Percentiles rank a stretch among this genome's conserved stretches.
Conservation (phyloP, 2,329 filamentous ascomycete genomes). For the Aspergillus flavus region DNA sequence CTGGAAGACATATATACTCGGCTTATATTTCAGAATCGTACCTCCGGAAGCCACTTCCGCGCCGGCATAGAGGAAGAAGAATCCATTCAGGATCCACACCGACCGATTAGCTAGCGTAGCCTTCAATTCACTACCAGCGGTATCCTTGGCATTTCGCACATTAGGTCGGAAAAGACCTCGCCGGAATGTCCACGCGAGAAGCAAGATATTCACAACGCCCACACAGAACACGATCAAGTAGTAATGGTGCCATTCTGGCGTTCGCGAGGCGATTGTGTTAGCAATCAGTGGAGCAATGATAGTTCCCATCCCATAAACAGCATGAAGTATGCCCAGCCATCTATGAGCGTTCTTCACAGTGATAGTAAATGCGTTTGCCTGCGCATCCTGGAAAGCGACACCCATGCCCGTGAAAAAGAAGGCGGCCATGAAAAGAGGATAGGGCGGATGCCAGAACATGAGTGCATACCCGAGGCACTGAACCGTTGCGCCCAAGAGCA, state of each 20-base stretch:
- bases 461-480: slow-evolving; percentile 26
- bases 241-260: slow-evolving; percentile 26
- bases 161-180: slow-evolving; percentile 25
- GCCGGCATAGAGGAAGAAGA: slow-evolving; percentile 29
- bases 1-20: background rate
- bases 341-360: slow-evolving; percentile 26
- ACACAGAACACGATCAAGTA: slow-evolving; percentile 23
- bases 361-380: slow-evolving; percentile 26
- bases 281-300: slow-evolving; percentile 25
- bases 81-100: slow-evolving; percentile 28
- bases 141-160: slow-evolving; percentile 20
- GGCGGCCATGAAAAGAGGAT: slow-evolving; percentile 23
- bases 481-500: slow-evolving; percentile 21
- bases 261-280: slow-evolving; percentile 24
- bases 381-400: slow-evolving; percentile 25
- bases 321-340: slow-evolving; percentile 27
- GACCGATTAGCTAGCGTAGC: slow-evolving; percentile 21
- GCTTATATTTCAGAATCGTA: slow-evolving; percentile 1
- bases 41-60: slow-evolving; percentile 28
- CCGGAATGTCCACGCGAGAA: slow-evolving; percentile 24
- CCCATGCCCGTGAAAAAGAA: slow-evolving; percentile 29
- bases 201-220: slow-evolving; percentile 18
- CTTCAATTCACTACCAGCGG: slow-evolving; percentile 21
- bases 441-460: slow-evolving; percentile 27
- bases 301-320: slow-evolving; percentile 26